Evolutionary conservation across 192 early-diverging fungal genomes (phyloP), one percentile per base, ranked within the genome.

Genomic region (Coemansia erecta): DNA sequence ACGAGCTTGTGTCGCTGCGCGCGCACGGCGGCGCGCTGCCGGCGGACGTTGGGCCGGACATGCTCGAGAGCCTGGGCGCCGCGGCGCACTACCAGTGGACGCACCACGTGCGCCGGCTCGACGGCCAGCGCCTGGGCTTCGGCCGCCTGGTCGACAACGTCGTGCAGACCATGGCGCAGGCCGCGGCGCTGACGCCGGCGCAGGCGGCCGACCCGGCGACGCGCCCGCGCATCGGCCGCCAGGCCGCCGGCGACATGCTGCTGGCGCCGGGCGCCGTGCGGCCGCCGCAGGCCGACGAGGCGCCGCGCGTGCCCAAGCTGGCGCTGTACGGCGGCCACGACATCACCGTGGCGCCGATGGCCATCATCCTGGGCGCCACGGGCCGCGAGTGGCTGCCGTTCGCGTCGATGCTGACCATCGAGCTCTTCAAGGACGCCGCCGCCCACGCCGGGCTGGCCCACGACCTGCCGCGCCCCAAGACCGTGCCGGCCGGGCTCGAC

Each of bases 401-500:
- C 56, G 75, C 69, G 10, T 58, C 75, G 13, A 63, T 56, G 54
- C 61, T 78, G 56, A 69, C 68, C 5, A 56, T 78, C 37, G 75
- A 80, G 48, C 63, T 73, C 39, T 73, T 73, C 67, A 46, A 53
- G 19, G 66, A 73, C 43, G 50, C 12, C 18, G 11, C 18, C 47
- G 37, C n/a, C 3, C 10, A 52, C 42, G 18, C 6, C 9, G n/a
- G 40, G 11, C 13, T 46, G 43, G 31, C 19, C 13, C 6, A 43
- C 10, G 22, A 14, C 39, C 61, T 39, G 61, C 61, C 41, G 28
- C 46, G 66, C 24, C 52, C 39, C n/a, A 14, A 4, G 26, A 60
- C 24, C 4, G 40, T 19, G 24, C 41, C 47, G 6, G 12, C 15
- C 18, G 26, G 24, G 13, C 31, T 55, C 40, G 31, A 53, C 43